Evolutionary conservation across 352 stramenopile genomes (phyloP).

Genomic region (Chrysophaeum taylorii): DNA sequence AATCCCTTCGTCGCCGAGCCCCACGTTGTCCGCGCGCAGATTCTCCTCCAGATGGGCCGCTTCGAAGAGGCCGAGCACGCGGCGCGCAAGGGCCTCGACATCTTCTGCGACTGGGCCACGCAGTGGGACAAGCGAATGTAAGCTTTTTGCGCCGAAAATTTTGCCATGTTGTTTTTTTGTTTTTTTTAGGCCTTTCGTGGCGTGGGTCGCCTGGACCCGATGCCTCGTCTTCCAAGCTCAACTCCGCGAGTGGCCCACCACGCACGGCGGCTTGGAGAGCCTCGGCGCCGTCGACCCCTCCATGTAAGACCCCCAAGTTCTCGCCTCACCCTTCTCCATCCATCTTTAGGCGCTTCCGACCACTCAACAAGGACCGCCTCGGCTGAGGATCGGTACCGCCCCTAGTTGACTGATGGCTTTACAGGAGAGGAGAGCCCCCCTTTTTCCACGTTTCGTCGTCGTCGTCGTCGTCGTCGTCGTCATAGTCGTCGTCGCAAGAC

Average conservation of each 20-base stretch:
- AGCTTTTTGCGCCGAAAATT: constrained; percentile 1
- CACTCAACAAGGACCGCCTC: neutral
- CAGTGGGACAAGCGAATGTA: constrained; percentile 20
- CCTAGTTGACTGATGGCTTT: no score
- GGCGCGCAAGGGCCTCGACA: constrained; percentile 3
- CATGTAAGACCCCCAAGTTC: neutral
- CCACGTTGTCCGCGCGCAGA: constrained; percentile 12
- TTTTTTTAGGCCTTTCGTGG: neutral
- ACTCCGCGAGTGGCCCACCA: neutral
- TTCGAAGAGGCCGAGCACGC: constrained; percentile 9
- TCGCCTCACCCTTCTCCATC: no score
- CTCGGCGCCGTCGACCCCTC: neutral
- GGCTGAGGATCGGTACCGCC: neutral
- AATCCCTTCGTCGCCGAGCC: constrained; percentile 19
- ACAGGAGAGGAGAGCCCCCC: no score
- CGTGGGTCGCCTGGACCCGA: neutral
- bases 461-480: no score
- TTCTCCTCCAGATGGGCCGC: constrained; percentile 12
- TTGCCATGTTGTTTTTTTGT: no score
- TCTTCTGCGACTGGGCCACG: constrained; percentile 6
- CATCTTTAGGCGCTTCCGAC: no score
- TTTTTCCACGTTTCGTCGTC: no score
- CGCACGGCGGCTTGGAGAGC: neutral
- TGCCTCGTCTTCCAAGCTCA: neutral
- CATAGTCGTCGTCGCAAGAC: no score